Conservation (phyloP, 257 asterid species). For the Primulina tabacum region DNA sequence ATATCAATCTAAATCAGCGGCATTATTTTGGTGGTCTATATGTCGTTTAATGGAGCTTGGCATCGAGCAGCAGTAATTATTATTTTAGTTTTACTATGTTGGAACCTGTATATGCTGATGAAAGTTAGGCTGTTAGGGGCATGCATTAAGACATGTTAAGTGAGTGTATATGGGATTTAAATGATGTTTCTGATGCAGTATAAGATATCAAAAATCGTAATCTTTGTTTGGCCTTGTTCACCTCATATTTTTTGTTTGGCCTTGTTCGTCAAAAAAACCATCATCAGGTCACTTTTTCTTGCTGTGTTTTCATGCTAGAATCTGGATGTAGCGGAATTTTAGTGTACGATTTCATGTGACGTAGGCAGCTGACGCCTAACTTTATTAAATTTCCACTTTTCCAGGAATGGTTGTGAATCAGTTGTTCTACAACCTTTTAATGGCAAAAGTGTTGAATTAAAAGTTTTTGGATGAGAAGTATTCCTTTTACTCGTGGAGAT, state of each 20-base stretch:
- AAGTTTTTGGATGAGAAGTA: conserved; percentile 2
- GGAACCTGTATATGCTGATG: conserved; percentile 9
- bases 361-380: conserved; percentile 1
- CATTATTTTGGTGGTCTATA: neutral
- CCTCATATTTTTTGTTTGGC: too few species aligned
- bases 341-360: neutral
- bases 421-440: conserved; percentile 3
- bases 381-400: conserved; percentile 11
- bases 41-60: neutral
- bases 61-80: neutral
- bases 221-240: conserved; percentile 11
- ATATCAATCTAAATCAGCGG: neutral
- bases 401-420: conserved; percentile 25
- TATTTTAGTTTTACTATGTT: neutral
- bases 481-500: conserved; percentile 34
- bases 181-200: neutral
- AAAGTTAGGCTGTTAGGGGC: neutral
- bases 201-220: neutral
- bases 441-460: conserved; percentile 12
- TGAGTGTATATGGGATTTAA: neutral
- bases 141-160: neutral
- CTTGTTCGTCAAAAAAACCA: neutral
- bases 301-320: neutral
- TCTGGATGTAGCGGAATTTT: neutral
- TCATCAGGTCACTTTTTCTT: conserved; percentile 5